Percentiles rank a stretch among this genome's conserved stretches.
phyloP scores from a whole-genome alignment of 495 filamentous ascomycete genomes.

The Aspergillus coremiiformis region DNA sequence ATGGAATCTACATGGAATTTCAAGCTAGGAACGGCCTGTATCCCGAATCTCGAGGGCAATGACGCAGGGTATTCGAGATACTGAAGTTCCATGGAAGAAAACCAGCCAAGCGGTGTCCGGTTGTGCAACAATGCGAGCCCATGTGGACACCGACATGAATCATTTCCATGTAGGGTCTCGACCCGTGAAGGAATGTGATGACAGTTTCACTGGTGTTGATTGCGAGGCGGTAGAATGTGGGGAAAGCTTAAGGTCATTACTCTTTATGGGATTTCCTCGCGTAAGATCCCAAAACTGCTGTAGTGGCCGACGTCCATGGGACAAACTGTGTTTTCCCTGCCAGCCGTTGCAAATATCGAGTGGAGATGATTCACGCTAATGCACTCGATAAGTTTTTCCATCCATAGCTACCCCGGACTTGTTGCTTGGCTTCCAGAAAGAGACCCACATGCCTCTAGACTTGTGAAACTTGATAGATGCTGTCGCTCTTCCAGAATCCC shows the following conservation, averaged over 20 bases:
- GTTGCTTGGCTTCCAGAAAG: slow-evolving; percentile 3
- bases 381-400: not conserved
- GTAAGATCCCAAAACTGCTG: not conserved
- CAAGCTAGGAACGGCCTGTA: not conserved
- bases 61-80: not conserved
- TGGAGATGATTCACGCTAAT: not conserved
- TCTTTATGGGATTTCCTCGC: not conserved
- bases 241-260: not conserved
- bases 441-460: not conserved
- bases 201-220: not conserved
- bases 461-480: not conserved
- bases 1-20: not conserved
- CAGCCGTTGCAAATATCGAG: not conserved
- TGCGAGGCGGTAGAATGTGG: not conserved
- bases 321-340: not conserved
- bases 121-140: not conserved
- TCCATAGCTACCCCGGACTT: not conserved
- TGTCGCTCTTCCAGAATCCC: not conserved
- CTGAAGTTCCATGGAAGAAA: not conserved
- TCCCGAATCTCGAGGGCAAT: not conserved
- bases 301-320: not conserved
- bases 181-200: not conserved
- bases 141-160: not conserved
- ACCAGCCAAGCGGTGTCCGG: not conserved
- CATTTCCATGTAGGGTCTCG: not conserved